Percentiles rank a stretch among this genome's conserved stretches.
Evolutionary conservation across 2,329 filamentous ascomycete genomes (phyloP).

Genomic region (Hymenoscyphus linearis): DNA sequence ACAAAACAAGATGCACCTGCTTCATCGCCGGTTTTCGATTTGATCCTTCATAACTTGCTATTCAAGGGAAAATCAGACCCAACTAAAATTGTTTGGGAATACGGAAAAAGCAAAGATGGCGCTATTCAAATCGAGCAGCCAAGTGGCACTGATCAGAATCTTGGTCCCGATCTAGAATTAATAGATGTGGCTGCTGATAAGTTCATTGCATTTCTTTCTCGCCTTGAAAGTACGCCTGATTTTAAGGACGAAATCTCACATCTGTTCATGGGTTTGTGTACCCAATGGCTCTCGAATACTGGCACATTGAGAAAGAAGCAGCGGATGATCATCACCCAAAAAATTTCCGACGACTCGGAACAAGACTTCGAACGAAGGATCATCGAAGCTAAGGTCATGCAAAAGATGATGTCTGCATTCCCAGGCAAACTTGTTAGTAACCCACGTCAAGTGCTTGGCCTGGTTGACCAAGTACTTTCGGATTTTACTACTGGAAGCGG

Average conservation of each 20-base stretch:
- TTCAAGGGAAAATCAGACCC: constrained; percentile 43
- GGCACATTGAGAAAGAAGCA: constrained; percentile 20
- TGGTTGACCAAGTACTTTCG: constrained; percentile 55
- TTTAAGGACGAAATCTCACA: constrained; percentile 44
- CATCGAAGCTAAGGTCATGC: constrained; percentile 55
- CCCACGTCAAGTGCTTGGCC: constrained; percentile 58
- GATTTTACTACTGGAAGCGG: constrained; percentile 21
- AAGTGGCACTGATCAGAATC: neutral
- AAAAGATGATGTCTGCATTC: constrained; percentile 58
- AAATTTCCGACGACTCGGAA: constrained; percentile 30
- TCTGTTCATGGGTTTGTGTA: constrained; percentile 55
- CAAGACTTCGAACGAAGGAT: constrained; percentile 45
- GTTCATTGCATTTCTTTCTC: constrained; percentile 39
- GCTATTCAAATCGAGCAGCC: constrained; percentile 45
- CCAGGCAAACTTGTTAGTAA: constrained; percentile 59
- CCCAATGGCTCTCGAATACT: constrained; percentile 45
- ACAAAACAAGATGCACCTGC: neutral
- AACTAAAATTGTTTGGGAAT: constrained; percentile 46
- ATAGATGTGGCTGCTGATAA: constrained; percentile 40
- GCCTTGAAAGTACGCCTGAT: constrained; percentile 40
- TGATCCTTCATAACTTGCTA: constrained; percentile 49
- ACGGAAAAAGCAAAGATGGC: constrained; percentile 39
- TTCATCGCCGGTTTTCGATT: constrained; percentile 37
- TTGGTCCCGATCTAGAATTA: constrained; percentile 13
- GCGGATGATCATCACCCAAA: constrained; percentile 24